Evolutionary conservation across 2,329 filamentous ascomycete genomes (phyloP), one percentile per base, ranked within the genome.

Genomic region (Phialocephala sp.): DNA sequence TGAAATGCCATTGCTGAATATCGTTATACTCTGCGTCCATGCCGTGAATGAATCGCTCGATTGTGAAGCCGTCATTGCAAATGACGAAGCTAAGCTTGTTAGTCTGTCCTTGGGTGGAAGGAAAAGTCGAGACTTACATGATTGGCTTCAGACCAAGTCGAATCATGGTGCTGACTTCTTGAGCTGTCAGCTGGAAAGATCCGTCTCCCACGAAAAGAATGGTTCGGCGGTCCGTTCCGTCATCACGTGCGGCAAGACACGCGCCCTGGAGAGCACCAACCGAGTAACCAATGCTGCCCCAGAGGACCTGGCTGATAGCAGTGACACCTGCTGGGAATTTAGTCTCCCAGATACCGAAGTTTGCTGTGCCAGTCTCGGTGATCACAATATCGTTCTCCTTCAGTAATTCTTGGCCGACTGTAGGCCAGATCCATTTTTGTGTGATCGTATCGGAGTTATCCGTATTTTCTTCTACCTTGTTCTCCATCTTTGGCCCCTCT

Each of bases 161-260:
- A 69, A 97, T 86, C 85, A 97, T 94, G 12, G 92, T 95, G 77
- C 88, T 91, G 69, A 97, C 76, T 78, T 95, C 93, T 76, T 97
- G 93, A 0, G 87, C 89, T 0, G 92, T 96, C 65, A 97, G 83
- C 77, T 97, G 92, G 78, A 96, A 89, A 64, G 89, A 92, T 35
- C 93, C 93, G 73, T 97, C 93, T 27, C 93, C 93, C n/a, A 93
- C 92, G 74, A 96, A 94, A 43, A 97, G 82, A 55, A 97, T 89
- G 0, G 91, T 93, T 66, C 93, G 81, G 32, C 87, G 80, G 59
- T 86, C 82, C 39, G 78, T 77, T 4, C 80, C 82, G 43, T 80
- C 79, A 74, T 95, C 92, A 72, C 88, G 89, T 0, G 88, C 87
- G 0, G 91, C 93, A 12, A 95, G 82, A 0, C 91, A 91, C 20